Evolutionary conservation across 2,329 filamentous ascomycete species (phyloP).

Genomic region (Stagonosporopsis tanaceti): DNA sequence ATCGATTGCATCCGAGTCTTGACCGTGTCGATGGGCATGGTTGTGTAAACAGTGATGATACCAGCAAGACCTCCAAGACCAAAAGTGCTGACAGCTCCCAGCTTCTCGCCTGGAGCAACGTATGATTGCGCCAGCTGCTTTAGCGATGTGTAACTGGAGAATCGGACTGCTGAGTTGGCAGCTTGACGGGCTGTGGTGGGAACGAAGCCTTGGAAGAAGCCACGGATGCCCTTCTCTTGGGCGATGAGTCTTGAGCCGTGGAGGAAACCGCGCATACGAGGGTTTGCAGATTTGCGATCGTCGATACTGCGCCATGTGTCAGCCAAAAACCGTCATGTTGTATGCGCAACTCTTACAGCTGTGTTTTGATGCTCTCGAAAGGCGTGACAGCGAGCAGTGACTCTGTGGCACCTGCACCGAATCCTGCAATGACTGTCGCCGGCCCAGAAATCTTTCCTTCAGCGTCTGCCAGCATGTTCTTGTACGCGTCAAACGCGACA

Average conservation of each 20-base stretch:
- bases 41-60: conserved; percentile 81
- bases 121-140: conserved; percentile 93
- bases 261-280: conserved; percentile 89
- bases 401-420: conserved; percentile 94
- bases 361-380: conserved; percentile 98
- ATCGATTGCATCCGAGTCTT: conserved; percentile 98
- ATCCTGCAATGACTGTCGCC: conserved; percentile 89
- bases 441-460: conserved; percentile 90
- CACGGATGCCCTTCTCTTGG: conserved; percentile 83
- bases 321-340: neutral
- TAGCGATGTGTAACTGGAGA: conserved; percentile 87
- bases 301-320: conserved; percentile 71
- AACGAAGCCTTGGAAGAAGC: conserved; percentile 97
- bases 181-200: conserved; percentile 94
- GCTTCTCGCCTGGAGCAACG: conserved; percentile 91
- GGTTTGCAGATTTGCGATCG: conserved; percentile 85
- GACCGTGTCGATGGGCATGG: conserved; percentile 84
- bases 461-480: conserved; percentile 78
- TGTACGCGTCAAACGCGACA: conserved; percentile 96
- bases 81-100: conserved; percentile 87
- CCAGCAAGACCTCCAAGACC: conserved; percentile 89
- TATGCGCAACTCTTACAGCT: conserved; percentile 61
- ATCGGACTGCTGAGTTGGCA: conserved; percentile 91
- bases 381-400: conserved; percentile 92
- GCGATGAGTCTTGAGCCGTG: conserved; percentile 89